Conservation (phyloP, 2,329 filamentous ascomycete species). For the Cercospora janseana region DNA sequence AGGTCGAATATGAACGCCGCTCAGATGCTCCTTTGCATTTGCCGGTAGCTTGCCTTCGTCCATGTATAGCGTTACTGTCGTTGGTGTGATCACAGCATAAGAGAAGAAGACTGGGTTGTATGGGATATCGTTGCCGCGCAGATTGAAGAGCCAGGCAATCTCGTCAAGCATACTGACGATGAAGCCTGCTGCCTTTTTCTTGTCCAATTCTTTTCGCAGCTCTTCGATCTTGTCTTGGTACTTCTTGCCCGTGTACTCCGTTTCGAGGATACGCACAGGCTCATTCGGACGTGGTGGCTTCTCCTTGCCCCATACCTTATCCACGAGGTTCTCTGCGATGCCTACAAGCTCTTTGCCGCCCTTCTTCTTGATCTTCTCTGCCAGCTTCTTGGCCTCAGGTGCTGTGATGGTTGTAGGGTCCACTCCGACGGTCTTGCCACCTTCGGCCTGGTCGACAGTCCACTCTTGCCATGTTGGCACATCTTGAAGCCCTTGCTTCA, state of each 20-base stretch:
- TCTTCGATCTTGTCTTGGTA: conserved; percentile 81
- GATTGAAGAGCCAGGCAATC: conserved; percentile 97
- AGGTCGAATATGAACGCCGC: conserved; percentile 70
- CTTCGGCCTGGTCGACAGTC: conserved; percentile 78
- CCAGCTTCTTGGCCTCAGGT: conserved; percentile 68
- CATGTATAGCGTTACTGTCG: conserved; percentile 74
- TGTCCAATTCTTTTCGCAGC: conserved; percentile 84
- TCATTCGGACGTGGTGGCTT: conserved; percentile 74
- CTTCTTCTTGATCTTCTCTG: conserved; percentile 81
- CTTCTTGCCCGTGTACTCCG: conserved; percentile 76
- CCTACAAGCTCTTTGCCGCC: conserved; percentile 75
- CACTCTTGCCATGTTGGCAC: conserved; percentile 98
- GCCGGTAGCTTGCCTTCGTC: conserved; percentile 73
- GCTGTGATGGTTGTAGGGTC: conserved; percentile 85
- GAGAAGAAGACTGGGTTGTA: conserved; percentile 99
- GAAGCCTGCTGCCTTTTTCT: conserved; percentile 83
- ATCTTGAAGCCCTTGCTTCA: conserved; percentile 91
- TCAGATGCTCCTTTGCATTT: conserved; percentile 68
- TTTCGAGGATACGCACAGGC: conserved; percentile 67
- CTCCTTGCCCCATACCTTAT: conserved; percentile 76
- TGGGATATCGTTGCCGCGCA: conserved; percentile 90
- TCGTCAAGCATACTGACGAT: conserved; percentile 95
- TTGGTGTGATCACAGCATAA: conserved; percentile 82
- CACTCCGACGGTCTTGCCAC: conserved; percentile 83
- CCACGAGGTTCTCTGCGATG: conserved; percentile 80